phyloP scores from a whole-genome alignment of 1,284 basidiomycete species.

The Takashimella tepidaria region DNA sequence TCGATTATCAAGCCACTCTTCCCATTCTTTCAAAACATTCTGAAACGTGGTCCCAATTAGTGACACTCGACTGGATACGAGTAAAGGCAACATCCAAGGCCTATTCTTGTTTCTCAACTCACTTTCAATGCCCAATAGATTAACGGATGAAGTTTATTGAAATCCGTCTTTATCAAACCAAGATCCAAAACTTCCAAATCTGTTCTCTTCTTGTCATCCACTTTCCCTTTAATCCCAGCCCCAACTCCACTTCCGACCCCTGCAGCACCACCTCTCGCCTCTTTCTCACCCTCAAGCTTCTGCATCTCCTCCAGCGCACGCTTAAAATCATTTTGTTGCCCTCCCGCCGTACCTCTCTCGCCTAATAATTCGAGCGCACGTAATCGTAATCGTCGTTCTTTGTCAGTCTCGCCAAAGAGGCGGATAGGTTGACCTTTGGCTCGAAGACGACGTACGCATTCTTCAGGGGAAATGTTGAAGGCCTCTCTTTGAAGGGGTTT shows the following conservation, averaged over 20 bases:
- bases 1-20: slow-evolving; percentile 82
- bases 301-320: slow-evolving; percentile 74
- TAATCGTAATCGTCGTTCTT: slow-evolving; percentile 81
- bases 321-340: slow-evolving; percentile 82
- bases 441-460: slow-evolving; percentile 81
- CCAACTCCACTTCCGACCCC: no score
- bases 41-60: slow-evolving; percentile 12
- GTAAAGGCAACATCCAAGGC: no score
- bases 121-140: slow-evolving; percentile 94
- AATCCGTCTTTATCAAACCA: slow-evolving; percentile 77
- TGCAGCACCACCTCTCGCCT: slow-evolving; percentile 20
- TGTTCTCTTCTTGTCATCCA: slow-evolving; percentile 45
- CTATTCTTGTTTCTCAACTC: slow-evolving; percentile 9
- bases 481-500: slow-evolving; percentile 53
- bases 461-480: slow-evolving; percentile 91
- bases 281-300: slow-evolving; percentile 61
- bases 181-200: slow-evolving; percentile 65
- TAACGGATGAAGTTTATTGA: slow-evolving; percentile 93
- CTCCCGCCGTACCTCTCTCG: slow-evolving; percentile 57
- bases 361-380: slow-evolving; percentile 92
- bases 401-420: slow-evolving; percentile 91
- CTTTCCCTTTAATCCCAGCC: slow-evolving; percentile 16
- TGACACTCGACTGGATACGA: no score
- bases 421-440: slow-evolving; percentile 90
- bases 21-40: slow-evolving; percentile 90